Evolutionary conservation across 305 asterid species (phyloP).

Genomic region (Striga hermonthica): DNA sequence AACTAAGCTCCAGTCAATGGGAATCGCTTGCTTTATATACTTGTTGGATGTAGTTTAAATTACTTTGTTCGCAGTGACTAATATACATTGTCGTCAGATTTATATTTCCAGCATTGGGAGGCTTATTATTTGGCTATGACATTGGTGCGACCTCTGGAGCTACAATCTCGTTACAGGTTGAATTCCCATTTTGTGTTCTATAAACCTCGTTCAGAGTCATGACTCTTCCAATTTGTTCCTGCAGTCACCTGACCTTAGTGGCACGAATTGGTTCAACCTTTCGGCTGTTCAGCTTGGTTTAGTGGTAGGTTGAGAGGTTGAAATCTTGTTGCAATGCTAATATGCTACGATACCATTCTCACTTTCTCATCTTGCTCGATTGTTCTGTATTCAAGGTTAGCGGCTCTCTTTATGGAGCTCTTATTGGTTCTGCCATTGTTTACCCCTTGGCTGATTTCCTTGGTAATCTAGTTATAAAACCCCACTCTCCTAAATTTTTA

Average conservation of each 20-base stretch:
- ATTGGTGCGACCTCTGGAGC: constrained; percentile 99
- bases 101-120: constrained; percentile 92
- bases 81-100: constrained; percentile 49
- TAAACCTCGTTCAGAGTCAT: constrained; percentile 14
- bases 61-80: neutral
- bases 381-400: constrained; percentile 61
- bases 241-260: constrained; percentile 93
- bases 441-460: constrained; percentile 90
- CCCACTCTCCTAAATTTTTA: constrained; percentile 19
- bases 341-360: constrained; percentile 9
- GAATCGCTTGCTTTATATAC: neutral
- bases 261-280: constrained; percentile 81
- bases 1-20: neutral
- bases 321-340: constrained; percentile 14
- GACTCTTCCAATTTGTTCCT: constrained; percentile 23
- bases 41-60: constrained; percentile 1
- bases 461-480: constrained; percentile 43
- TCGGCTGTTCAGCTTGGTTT: constrained; percentile 92
- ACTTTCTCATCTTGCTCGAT: constrained; percentile 26
- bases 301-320: constrained; percentile 56
- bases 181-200: constrained; percentile 27
- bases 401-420: constrained; percentile 99
- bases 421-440: constrained; percentile 77
- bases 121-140: constrained; percentile 91
- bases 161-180: constrained; percentile 82